Percentiles rank a stretch among this genome's conserved stretches.
phyloP scores from a whole-genome alignment of 768 basidiomycete genomes.

The Strobilomyces dryophilus region DNA sequence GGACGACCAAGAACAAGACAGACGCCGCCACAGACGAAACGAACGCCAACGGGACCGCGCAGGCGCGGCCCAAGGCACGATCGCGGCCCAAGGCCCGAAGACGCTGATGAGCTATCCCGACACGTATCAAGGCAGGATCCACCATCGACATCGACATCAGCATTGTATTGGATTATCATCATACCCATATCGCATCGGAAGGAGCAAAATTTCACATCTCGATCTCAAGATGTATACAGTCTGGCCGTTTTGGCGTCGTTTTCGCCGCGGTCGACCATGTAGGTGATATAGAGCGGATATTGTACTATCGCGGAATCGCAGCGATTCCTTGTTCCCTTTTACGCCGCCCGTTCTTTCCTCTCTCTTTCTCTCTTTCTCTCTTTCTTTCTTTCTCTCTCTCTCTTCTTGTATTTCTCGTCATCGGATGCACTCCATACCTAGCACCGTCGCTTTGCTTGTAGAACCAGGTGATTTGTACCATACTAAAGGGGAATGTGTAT shows the following conservation, averaged over 20 bases:
- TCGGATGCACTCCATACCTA: conserved; percentile 7
- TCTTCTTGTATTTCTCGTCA: conserved; percentile 17
- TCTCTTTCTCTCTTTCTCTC: neutral
- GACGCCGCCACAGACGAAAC: conserved; percentile 8
- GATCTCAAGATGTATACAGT: conserved; percentile 22
- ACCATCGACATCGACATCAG: conserved; percentile 17
- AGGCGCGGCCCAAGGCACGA: conserved; percentile 30
- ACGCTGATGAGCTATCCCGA: conserved; percentile 21
- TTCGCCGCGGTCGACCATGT: neutral
- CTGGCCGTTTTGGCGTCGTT: conserved; percentile 4
- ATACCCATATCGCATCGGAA: conserved; percentile 22
- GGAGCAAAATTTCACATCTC: conserved; percentile 17
- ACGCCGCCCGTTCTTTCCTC: conserved; percentile 1
- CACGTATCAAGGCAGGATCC: conserved; percentile 9
- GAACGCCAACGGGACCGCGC: conserved; percentile 20
- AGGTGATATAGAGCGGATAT: conserved; percentile 15
- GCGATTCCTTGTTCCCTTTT: conserved; percentile 7
- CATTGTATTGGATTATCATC: conserved; percentile 6
- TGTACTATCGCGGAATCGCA: conserved; percentile 16
- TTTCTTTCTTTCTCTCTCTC: neutral
- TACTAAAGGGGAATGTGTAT: conserved; percentile 2
- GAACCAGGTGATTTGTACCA: conserved; percentile 18
- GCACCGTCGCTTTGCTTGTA: conserved; percentile 20
- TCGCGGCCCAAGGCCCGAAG: conserved; percentile 27
- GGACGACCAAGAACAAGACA: conserved; percentile 15